Percentiles rank a stretch among this genome's conserved stretches.
Evolutionary conservation across 768 basidiomycete genomes (phyloP).

Genomic region (Lactarius tabidus): DNA sequence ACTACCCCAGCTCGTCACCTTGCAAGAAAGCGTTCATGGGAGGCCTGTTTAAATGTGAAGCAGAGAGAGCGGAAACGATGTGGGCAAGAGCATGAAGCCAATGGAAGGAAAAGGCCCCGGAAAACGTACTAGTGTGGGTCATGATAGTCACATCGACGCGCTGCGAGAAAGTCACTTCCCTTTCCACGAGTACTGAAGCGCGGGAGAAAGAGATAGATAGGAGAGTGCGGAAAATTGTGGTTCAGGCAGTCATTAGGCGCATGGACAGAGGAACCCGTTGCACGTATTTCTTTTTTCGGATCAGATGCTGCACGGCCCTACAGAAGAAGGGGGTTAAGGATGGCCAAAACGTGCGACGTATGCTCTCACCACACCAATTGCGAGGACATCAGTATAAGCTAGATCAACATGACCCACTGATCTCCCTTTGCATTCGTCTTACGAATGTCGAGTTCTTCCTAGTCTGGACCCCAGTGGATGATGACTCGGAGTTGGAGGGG

Average conservation of each 20-base stretch:
- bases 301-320: constrained; percentile 25
- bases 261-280: constrained; percentile 3
- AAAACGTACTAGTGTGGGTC: background rate
- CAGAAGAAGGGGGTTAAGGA: background rate
- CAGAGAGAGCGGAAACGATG: background rate
- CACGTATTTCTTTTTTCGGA: constrained; percentile 21
- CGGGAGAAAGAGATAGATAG: background rate
- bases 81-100: background rate
- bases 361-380: constrained; percentile 16
- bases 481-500: too few relatives aligned
- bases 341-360: background rate
- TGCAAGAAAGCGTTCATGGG: background rate
- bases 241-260: background rate
- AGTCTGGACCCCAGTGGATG: too few relatives aligned
- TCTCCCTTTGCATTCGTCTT: too few relatives aligned
- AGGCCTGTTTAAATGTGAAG: background rate
- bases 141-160: background rate
- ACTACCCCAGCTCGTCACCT: background rate
- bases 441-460: too few relatives aligned
- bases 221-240: background rate
- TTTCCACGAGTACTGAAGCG: background rate
- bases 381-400: constrained; percentile 13
- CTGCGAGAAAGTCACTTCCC: background rate
- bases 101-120: background rate
- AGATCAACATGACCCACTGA: constrained; percentile 20